phyloP scores from a whole-genome alignment of 2,329 filamentous ascomycete species.

The Ascochyta lentis region DNA sequence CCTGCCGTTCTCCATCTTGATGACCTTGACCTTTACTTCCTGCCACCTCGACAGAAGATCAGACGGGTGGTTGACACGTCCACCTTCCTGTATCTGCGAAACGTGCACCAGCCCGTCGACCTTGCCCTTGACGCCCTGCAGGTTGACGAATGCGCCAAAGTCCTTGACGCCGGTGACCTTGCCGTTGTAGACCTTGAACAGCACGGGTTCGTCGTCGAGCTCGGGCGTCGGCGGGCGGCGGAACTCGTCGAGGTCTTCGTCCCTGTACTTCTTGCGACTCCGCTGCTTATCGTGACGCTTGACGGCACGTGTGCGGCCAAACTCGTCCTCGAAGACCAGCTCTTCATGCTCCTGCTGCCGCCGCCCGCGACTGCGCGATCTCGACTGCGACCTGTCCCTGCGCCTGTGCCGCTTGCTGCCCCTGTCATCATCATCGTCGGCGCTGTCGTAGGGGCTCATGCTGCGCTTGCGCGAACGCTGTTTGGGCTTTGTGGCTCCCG shows the following conservation, averaged over 20 bases:
- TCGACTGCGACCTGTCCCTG: constrained; percentile 59
- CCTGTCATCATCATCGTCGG: constrained; percentile 53
- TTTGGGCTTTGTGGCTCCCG: constrained; percentile 46
- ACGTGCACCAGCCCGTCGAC: constrained; percentile 94
- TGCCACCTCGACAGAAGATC: constrained; percentile 84
- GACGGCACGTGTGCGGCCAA: constrained; percentile 56
- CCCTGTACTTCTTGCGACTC: constrained; percentile 44
- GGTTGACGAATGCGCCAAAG: constrained; percentile 92
- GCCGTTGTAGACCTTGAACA: constrained; percentile 89
- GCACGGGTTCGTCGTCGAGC: constrained; percentile 78
- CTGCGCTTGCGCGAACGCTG: constrained; percentile 64
- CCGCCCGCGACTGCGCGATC: constrained; percentile 58
- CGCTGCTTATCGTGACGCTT: constrained; percentile 53
- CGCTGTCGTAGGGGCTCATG: constrained; percentile 61
- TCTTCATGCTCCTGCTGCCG: constrained; percentile 57
- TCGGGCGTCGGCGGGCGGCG: constrained; percentile 72
- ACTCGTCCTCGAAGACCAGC: constrained; percentile 65
- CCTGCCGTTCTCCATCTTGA: constrained; percentile 80
- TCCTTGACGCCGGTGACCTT: constrained; percentile 92
- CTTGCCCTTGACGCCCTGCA: constrained; percentile 85
- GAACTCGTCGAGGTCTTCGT: constrained; percentile 64
- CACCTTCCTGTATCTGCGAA: constrained; percentile 83
- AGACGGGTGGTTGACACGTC: constrained; percentile 88
- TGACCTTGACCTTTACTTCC: constrained; percentile 88
- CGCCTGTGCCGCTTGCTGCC: constrained; percentile 50